These are phyloP conservation scores for Chytriomyces sp. DNA, from an alignment of 192 early-diverging fungal species.

Conservation along the genomic window DNA sequence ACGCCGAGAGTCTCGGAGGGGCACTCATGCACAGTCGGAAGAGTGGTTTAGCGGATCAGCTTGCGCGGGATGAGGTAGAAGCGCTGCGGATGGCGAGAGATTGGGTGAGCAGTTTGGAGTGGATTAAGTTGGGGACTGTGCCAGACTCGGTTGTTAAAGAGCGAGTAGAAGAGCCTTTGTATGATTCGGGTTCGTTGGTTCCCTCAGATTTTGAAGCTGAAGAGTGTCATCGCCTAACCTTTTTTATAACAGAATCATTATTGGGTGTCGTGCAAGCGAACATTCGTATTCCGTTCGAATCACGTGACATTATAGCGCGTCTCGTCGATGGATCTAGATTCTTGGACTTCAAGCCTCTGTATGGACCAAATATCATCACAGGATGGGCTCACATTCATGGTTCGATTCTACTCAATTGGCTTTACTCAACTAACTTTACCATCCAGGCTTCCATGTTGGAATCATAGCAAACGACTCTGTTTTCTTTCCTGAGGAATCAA, in stretches of 20 bases:
- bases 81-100: slow-evolving; percentile 68
- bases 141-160: slow-evolving; percentile 48
- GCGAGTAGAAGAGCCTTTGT: slow-evolving; percentile 58
- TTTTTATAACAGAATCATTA: slow-evolving; percentile 51
- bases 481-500: slow-evolving; percentile 63
- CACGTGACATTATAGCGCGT: slow-evolving; percentile 65
- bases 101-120: slow-evolving; percentile 49
- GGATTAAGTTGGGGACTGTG: slow-evolving; percentile 55
- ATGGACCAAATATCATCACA: slow-evolving; percentile 64
- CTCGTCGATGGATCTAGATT: slow-evolving; percentile 70
- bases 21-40: slow-evolving; percentile 72
- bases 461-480: slow-evolving; percentile 71
- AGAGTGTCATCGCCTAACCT: neutral
- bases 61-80: slow-evolving; percentile 63
- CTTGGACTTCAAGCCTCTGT: slow-evolving; percentile 65
- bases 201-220: neutral
- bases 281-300: slow-evolving; percentile 66
- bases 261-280: slow-evolving; percentile 68
- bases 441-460: slow-evolving; percentile 57
- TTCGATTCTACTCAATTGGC: neutral
- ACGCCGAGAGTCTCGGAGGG: slow-evolving; percentile 66
- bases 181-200: slow-evolving; percentile 44
- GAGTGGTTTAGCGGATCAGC: slow-evolving; percentile 64
- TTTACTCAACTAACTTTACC: neutral
- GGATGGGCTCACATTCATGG: slow-evolving; percentile 70